These are phyloP conservation scores for Leishmania turanica DNA, from an alignment of 208 protist species.

Conservation along the genomic window DNA sequence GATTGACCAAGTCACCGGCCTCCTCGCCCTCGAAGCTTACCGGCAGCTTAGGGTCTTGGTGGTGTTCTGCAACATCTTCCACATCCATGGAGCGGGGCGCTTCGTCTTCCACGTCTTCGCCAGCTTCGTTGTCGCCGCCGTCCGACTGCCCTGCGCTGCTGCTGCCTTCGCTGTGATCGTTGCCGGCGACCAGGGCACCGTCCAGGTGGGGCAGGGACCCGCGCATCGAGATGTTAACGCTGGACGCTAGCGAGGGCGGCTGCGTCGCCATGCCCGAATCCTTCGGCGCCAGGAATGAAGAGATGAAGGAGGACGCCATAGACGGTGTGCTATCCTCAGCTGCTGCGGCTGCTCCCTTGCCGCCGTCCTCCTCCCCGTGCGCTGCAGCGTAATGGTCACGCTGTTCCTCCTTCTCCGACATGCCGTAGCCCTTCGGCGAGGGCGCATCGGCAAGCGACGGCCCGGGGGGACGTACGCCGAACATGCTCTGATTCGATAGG, in stretches of 20 bases:
- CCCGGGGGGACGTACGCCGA: slow-evolving; percentile 10
- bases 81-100: slow-evolving; percentile 14
- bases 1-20: not conserved
- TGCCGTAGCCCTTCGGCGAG: not conserved
- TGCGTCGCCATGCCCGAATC: slow-evolving; percentile 21
- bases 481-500: slow-evolving; percentile 31
- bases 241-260: slow-evolving; percentile 29
- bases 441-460: slow-evolving; percentile 1
- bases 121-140: slow-evolving; percentile 25
- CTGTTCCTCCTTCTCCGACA: not conserved
- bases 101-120: slow-evolving; percentile 30
- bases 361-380: not conserved
- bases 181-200: not conserved
- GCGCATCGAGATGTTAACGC: slow-evolving; percentile 15
- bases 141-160: slow-evolving; percentile 34
- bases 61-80: slow-evolving; percentile 18
- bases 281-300: slow-evolving; percentile 14
- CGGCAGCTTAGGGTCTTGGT: slow-evolving; percentile 2
- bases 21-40: slow-evolving; percentile 20
- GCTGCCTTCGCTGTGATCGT: slow-evolving; percentile 29
- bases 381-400: not conserved
- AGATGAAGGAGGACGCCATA: slow-evolving; percentile 16
- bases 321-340: not conserved
- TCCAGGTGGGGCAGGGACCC: slow-evolving; percentile 11
- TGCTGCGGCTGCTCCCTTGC: not conserved